Percentiles rank a stretch among this genome's conserved stretches.
Evolutionary conservation across 2,329 filamentous ascomycete species (phyloP).

Genomic region (Aspergillus sergii): DNA sequence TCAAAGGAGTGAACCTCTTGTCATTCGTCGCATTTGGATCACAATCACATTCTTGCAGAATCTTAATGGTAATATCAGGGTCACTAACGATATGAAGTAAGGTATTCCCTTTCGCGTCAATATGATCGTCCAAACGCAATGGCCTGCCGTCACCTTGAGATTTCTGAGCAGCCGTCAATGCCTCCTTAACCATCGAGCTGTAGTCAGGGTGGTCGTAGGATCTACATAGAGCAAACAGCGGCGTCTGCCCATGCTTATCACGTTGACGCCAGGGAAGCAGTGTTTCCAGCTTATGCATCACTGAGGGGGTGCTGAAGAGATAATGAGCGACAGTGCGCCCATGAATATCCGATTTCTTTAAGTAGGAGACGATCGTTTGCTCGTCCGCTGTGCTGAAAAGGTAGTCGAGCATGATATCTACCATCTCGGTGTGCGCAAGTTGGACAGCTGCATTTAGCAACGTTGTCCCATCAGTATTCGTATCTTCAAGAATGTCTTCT

Average conservation of each 20-base stretch:
- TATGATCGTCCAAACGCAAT: slow-evolving; percentile 89
- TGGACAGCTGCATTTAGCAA: slow-evolving; percentile 89
- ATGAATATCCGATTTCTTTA: slow-evolving; percentile 76
- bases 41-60: slow-evolving; percentile 85
- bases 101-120: slow-evolving; percentile 91
- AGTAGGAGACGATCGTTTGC: slow-evolving; percentile 65
- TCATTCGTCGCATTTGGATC: slow-evolving; percentile 96
- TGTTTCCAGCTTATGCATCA: slow-evolving; percentile 76
- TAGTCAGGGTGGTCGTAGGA: slow-evolving; percentile 94
- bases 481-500: slow-evolving; percentile 73
- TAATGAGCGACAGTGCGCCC: slow-evolving; percentile 94
- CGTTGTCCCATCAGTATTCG: slow-evolving; percentile 87
- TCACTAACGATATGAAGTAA: slow-evolving; percentile 95
- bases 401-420: slow-evolving; percentile 74
- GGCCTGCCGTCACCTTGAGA: slow-evolving; percentile 76
- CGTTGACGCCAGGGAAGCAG: slow-evolving; percentile 85
- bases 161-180: slow-evolving; percentile 70
- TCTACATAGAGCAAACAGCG: slow-evolving; percentile 88
- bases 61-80: slow-evolving; percentile 70
- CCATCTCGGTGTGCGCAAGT: slow-evolving; percentile 72
- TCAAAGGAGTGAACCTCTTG: slow-evolving; percentile 89
- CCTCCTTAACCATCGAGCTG: slow-evolving; percentile 80
- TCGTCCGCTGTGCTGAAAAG: slow-evolving; percentile 62
- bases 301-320: slow-evolving; percentile 82
- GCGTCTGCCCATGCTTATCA: slow-evolving; percentile 97